phyloP scores from a whole-genome alignment of 225 moss, liverwort and hornwort species.

The Bryoerythrophyllum caledonicum region DNA sequence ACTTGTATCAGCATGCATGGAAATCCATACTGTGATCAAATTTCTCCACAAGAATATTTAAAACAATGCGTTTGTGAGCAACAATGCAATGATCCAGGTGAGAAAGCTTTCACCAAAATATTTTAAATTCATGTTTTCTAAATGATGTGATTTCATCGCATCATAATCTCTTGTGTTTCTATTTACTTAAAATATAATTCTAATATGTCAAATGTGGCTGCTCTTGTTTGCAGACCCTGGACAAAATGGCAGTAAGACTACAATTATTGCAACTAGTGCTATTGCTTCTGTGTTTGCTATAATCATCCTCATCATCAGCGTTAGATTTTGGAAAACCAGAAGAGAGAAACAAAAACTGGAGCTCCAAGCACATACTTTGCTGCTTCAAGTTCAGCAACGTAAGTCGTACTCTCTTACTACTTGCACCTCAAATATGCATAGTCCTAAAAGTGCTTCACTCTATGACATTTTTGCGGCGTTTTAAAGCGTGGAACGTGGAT shows the following conservation, averaged over 20 bases:
- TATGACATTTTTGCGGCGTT: no score
- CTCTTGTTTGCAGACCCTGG: no score
- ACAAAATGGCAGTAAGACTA: no score
- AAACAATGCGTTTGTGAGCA: not conserved
- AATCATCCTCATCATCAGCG: not conserved
- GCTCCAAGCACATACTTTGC: constrained; percentile 8
- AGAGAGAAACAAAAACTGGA: constrained; percentile 2
- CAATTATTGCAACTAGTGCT: not conserved
- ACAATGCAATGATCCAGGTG: not conserved
- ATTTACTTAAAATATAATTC: no score
- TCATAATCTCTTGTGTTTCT: no score
- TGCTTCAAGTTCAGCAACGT: constrained; percentile 8
- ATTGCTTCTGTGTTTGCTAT: not conserved
- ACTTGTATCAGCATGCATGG: not conserved
- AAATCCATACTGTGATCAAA: not conserved
- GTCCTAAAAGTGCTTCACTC: no score
- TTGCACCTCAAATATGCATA: no score
- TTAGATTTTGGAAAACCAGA: not conserved
- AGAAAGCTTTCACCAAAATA: not conserved
- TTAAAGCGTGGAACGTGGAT: no score
- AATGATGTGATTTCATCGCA: no score
- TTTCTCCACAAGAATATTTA: not conserved
- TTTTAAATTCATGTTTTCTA: no score
- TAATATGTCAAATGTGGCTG: no score
- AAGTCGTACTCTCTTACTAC: not conserved